These are phyloP conservation scores for Noccaea bulbosa DNA, from an alignment of 345 rosid species.

Conservation along the genomic window DNA sequence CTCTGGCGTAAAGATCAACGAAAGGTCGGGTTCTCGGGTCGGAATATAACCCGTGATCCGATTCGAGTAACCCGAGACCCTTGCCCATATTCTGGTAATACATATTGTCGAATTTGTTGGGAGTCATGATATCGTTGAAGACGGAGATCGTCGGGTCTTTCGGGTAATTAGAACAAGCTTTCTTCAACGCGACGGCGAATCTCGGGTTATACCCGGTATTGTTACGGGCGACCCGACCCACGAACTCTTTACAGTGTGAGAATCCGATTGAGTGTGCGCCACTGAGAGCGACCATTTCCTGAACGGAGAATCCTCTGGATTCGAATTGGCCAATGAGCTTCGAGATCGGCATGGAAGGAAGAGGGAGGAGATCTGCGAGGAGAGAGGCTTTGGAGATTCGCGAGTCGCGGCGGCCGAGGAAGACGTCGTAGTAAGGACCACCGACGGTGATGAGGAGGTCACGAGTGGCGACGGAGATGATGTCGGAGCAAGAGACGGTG, in stretches of 20 bases:
- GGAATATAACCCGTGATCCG: conserved; percentile 68
- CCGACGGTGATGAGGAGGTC: conserved; percentile 76
- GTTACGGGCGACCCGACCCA: conserved; percentile 42
- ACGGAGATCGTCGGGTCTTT: conserved; percentile 76
- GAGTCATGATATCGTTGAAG: conserved; percentile 89
- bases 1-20: conserved; percentile 72
- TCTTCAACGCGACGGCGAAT: conserved; percentile 64
- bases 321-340: conserved; percentile 58
- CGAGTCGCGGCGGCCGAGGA: conserved; percentile 74
- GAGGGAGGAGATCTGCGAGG: conserved; percentile 62
- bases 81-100: conserved; percentile 77
- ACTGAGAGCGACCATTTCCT: conserved; percentile 84
- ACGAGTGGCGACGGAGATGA: conserved; percentile 77
- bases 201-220: conserved; percentile 69
- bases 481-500: conserved; percentile 89
- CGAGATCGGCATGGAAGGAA: conserved; percentile 61
- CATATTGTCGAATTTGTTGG: conserved; percentile 84
- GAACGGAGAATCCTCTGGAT: conserved; percentile 61
- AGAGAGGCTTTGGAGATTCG: conserved; percentile 55
- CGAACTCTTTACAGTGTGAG: conserved; percentile 91
- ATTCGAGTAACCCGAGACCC: conserved; percentile 74
- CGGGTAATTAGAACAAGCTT: conserved; percentile 64
- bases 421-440: conserved; percentile 71
- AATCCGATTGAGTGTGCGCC: conserved; percentile 95
- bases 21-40: conserved; percentile 66